Evolutionary conservation across 208 protist genomes (phyloP).

Genomic region (Borovskyia barvae): DNA sequence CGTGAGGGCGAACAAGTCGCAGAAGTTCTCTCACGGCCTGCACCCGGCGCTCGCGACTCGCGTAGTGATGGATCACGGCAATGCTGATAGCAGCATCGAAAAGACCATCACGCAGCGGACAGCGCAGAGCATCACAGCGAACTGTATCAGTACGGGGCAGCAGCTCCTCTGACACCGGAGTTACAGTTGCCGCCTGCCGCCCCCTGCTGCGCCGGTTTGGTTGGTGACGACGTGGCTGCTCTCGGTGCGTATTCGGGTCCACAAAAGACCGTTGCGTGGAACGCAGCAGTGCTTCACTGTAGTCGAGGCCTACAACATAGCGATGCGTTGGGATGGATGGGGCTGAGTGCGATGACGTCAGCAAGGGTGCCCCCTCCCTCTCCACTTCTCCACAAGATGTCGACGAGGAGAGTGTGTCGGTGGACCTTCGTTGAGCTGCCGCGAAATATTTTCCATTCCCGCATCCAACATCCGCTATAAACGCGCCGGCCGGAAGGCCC

Average conservation of each 20-base stretch:
- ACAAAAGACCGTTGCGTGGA: constrained; percentile 42
- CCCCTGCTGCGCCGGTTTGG: constrained; percentile 1
- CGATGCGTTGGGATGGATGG: constrained; percentile 22
- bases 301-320: constrained; percentile 70
- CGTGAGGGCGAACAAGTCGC: constrained; percentile 57
- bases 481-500: constrained; percentile 43
- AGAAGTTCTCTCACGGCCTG: constrained; percentile 65
- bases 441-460: constrained; percentile 91
- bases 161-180: constrained; percentile 10
- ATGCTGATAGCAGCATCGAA: constrained; percentile 88
- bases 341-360: too few species aligned
- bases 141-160: constrained; percentile 59
- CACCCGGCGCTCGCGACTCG: constrained; percentile 46
- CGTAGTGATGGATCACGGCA: constrained; percentile 90
- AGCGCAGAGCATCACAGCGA: constrained; percentile 54
- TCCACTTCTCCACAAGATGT: too few species aligned
- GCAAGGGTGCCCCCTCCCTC: too few species aligned
- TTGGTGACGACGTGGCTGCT: constrained; percentile 2
- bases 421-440: constrained; percentile 9
- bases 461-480: constrained; percentile 84
- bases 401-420: not conserved
- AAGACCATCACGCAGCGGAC: constrained; percentile 55
- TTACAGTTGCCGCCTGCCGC: not conserved
- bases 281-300: constrained; percentile 54
- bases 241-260: constrained; percentile 39